A percentile compares a stretch with the other conserved stretches of the same genome.
These are phyloP conservation scores for Fusarium sp. DNA, from an alignment of 2,329 filamentous ascomycete species.

Conservation along the genomic window DNA sequence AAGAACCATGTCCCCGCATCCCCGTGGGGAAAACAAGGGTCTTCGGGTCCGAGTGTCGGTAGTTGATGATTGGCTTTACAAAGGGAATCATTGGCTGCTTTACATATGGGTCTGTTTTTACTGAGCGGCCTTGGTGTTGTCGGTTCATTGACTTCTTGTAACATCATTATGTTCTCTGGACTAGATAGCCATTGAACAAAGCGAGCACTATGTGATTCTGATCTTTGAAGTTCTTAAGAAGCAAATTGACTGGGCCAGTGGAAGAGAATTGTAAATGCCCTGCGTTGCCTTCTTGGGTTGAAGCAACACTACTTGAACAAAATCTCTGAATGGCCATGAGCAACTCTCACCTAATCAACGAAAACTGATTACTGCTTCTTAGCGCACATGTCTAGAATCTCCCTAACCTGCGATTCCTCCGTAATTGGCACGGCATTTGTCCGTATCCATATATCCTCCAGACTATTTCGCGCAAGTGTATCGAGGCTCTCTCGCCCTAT, in stretches of 20 bases:
- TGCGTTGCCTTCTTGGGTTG: background rate
- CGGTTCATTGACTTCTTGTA: background rate
- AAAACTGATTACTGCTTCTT: background rate
- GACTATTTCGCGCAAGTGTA: constrained; percentile 59
- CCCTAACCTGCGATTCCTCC: constrained; percentile 61
- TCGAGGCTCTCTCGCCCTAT: constrained; percentile 62
- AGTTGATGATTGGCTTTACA: background rate
- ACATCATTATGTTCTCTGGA: background rate
- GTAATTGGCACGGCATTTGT: constrained; percentile 63
- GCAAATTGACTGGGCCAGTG: background rate
- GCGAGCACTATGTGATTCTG: background rate
- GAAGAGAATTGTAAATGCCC: background rate
- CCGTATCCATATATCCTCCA: constrained; percentile 62
- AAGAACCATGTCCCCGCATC: background rate
- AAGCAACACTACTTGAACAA: background rate
- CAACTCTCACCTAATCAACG: background rate
- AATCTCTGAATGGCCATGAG: background rate
- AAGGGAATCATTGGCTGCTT: background rate
- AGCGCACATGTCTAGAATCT: constrained; percentile 60
- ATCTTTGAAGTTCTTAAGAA: background rate
- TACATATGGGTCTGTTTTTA: background rate
- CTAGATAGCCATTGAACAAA: background rate
- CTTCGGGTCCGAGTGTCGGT: background rate
- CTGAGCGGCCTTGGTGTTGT: background rate
- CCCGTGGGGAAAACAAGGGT: background rate